These are phyloP conservation scores for Iris macrosiphon DNA, from an alignment of 106 monocot species.

Conservation along the genomic window DNA sequence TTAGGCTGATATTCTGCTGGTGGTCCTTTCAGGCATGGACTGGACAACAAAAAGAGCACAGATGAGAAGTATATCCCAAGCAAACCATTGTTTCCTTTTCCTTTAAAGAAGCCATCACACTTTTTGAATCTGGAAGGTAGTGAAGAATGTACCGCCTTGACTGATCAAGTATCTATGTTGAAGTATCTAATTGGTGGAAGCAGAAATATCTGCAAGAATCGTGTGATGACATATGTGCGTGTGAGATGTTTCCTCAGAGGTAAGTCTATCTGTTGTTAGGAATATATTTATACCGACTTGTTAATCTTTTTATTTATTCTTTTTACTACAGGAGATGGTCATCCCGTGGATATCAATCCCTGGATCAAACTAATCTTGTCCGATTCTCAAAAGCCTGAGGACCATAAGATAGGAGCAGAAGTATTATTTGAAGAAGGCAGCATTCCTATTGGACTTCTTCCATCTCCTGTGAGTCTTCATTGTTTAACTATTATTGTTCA, in stretches of 20 bases:
- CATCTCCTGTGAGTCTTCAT: conserved; percentile 13
- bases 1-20: not conserved
- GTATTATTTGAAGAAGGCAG: conserved; percentile 7
- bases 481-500: not conserved
- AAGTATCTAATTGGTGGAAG: conserved; percentile 8
- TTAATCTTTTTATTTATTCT: not conserved
- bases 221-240: conserved; percentile 17
- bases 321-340: conserved; percentile 5
- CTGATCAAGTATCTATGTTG: conserved; percentile 7
- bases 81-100: not conserved
- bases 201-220: conserved; percentile 10
- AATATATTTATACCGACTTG: not conserved
- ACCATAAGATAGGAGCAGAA: conserved; percentile 6
- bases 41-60: conserved; percentile 9
- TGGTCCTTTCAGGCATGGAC: conserved; percentile 12
- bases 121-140: conserved; percentile 2
- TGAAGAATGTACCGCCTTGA: conserved; percentile 7
- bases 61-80: not conserved
- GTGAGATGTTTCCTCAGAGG: not conserved
- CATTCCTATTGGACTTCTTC: conserved; percentile 10
- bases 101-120: not conserved
- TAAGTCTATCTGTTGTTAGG: not conserved
- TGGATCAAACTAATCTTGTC: conserved; percentile 15
- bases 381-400: not conserved
- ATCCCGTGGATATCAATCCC: not conserved